A percentile compares a stretch with the other conserved stretches of the same genome.
phyloP scores from a whole-genome alignment of 176 grass and related monocot species.

The Calamus simplicifolius region DNA sequence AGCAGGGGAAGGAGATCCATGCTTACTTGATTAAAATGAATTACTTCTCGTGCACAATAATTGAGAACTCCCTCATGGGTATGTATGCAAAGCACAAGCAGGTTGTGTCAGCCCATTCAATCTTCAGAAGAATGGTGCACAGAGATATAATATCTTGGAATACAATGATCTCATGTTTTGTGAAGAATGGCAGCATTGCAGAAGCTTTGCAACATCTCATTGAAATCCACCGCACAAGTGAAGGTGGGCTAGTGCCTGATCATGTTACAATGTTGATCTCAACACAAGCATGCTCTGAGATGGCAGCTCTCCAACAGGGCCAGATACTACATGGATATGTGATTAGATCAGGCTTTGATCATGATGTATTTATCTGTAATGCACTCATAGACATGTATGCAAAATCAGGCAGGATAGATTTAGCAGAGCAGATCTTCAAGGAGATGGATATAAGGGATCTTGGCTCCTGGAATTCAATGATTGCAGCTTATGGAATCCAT shows the following conservation, averaged over 20 bases:
- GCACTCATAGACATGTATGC: constrained; percentile 59
- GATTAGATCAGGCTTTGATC: constrained; percentile 29
- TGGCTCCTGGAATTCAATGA: constrained; percentile 71
- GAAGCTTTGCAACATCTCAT: constrained; percentile 43
- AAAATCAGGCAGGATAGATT: constrained; percentile 46
- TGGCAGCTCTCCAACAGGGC: constrained; percentile 34
- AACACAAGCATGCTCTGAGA: constrained; percentile 41
- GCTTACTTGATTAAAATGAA: constrained; percentile 27
- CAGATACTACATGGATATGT: constrained; percentile 45
- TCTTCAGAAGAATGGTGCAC: constrained; percentile 40
- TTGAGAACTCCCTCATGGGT: constrained; percentile 58
- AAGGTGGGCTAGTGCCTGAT: constrained; percentile 20
- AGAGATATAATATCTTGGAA: constrained; percentile 65
- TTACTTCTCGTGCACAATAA: constrained; percentile 32
- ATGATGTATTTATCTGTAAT: constrained; percentile 45
- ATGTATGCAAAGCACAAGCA: constrained; percentile 45
- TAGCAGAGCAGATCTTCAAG: constrained; percentile 34
- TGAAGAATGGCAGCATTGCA: constrained; percentile 39
- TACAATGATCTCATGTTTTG: constrained; percentile 49
- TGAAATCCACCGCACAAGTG: constrained; percentile 18
- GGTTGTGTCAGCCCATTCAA: constrained; percentile 18
- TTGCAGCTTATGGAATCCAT: constrained; percentile 49
- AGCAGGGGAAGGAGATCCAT: constrained; percentile 41
- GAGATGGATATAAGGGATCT: constrained; percentile 46
- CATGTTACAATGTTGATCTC: constrained; percentile 43